Evolutionary conservation across 371 early-diverging fungal species (phyloP).

Genomic region (Mucor racemosus): DNA sequence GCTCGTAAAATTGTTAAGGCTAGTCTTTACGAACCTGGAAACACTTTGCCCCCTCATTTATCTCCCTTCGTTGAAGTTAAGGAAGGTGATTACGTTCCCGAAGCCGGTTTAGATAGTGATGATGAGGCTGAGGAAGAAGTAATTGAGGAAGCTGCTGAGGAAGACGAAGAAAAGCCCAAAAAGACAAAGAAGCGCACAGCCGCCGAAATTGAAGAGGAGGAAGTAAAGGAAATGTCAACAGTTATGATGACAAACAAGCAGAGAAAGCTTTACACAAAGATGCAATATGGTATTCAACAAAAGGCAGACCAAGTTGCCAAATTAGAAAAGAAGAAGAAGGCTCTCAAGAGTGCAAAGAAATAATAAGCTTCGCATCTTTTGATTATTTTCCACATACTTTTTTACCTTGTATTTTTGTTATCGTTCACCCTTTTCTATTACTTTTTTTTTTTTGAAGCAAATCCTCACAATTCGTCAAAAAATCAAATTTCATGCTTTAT

Average conservation of each 20-base stretch:
- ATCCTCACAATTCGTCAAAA: not conserved
- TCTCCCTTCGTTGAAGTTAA: constrained; percentile 90
- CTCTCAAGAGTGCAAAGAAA: constrained; percentile 37
- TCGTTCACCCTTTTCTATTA: constrained; percentile 5
- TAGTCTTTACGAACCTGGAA: constrained; percentile 81
- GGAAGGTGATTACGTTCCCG: constrained; percentile 89
- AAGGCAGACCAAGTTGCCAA: constrained; percentile 64
- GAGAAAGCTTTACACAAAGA: constrained; percentile 81
- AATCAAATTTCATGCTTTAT: not conserved
- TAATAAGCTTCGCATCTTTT: not conserved
- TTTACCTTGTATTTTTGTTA: constrained; percentile 10
- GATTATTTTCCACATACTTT: not conserved
- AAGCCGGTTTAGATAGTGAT: constrained; percentile 53
- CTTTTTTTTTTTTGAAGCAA: not conserved
- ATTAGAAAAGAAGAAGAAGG: constrained; percentile 49
- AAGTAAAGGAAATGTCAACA: constrained; percentile 84
- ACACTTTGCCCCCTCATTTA: constrained; percentile 89
- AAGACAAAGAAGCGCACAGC: constrained; percentile 62
- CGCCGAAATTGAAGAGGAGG: constrained; percentile 78
- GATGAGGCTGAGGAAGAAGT: constrained; percentile 23
- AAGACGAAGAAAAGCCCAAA: constrained; percentile 75
- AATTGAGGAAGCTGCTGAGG: constrained; percentile 58
- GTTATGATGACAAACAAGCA: constrained; percentile 96
- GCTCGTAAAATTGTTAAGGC: constrained; percentile 74
- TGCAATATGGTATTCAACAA: constrained; percentile 71